These are phyloP conservation scores for Amanita exitialis DNA, from an alignment of 768 basidiomycete species.

Conservation along the genomic window DNA sequence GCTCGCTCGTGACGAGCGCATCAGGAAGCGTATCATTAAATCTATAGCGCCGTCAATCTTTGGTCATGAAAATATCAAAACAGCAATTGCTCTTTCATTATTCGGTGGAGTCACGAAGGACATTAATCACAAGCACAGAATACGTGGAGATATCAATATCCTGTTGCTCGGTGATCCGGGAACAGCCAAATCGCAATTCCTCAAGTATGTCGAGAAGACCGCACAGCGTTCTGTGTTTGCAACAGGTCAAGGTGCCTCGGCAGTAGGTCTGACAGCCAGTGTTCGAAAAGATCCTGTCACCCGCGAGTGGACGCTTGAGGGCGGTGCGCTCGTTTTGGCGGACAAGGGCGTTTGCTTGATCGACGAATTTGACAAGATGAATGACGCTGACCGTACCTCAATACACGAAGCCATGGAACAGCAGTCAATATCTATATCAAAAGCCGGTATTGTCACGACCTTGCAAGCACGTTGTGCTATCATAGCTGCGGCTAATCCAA, in stretches of 20 bases:
- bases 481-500: slow-evolving; percentile 95
- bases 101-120: slow-evolving; percentile 94
- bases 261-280: slow-evolving; percentile 96
- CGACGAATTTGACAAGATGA: slow-evolving; percentile 99
- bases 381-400: slow-evolving; percentile 93
- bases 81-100: slow-evolving; percentile 88
- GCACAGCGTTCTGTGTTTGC: slow-evolving; percentile 97
- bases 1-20: slow-evolving; percentile 85
- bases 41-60: slow-evolving; percentile 99
- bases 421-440: slow-evolving; percentile 97
- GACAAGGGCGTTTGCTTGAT: slow-evolving; percentile 98
- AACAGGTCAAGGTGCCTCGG: slow-evolving; percentile 96
- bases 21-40: slow-evolving; percentile 95
- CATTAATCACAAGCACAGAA: slow-evolving; percentile 91
- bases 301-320: slow-evolving; percentile 97
- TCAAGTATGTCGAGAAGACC: slow-evolving; percentile 99
- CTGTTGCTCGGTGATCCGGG: slow-evolving; percentile 96
- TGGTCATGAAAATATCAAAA: slow-evolving; percentile 98
- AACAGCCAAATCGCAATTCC: slow-evolving; percentile 97
- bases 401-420: slow-evolving; percentile 99
- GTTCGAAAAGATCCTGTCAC: slow-evolving; percentile 99
- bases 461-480: slow-evolving; percentile 97
- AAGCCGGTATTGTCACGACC: slow-evolving; percentile 97
- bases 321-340: slow-evolving; percentile 94
- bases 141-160: slow-evolving; percentile 97